Percentiles rank a stretch among this genome's conserved stretches.
phyloP scores from a whole-genome alignment of 2,329 filamentous ascomycete genomes.

The Gliomastix tumulicola region DNA sequence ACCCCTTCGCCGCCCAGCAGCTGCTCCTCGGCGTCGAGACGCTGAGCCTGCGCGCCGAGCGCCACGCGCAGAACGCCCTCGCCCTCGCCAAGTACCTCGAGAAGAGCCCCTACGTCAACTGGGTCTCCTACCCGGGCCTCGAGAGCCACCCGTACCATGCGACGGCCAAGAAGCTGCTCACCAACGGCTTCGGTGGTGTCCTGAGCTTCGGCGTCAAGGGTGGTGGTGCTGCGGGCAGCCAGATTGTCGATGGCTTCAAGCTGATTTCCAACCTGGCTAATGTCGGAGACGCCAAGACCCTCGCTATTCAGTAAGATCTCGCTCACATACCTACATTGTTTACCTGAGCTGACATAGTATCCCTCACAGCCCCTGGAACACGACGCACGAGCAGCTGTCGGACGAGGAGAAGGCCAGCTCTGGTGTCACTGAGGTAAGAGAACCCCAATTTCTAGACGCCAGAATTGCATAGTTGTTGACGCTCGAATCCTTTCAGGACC shows the following conservation, averaged over 20 bases:
- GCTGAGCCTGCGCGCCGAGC: conserved; percentile 75
- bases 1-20: conserved; percentile 90
- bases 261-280: conserved; percentile 94
- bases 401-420: conserved; percentile 75
- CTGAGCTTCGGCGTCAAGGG: conserved; percentile 92
- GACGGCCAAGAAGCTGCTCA: conserved; percentile 80
- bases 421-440: conserved; percentile 66
- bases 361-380: conserved; percentile 79
- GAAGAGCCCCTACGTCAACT: conserved; percentile 74
- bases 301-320: conserved; percentile 68
- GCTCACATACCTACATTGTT: not conserved
- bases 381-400: conserved; percentile 86
- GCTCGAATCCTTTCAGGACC: conserved; percentile 49
- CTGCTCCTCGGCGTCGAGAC: conserved; percentile 86
- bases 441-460: no score
- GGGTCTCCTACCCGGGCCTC: conserved; percentile 91
- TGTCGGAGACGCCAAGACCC: conserved; percentile 89
- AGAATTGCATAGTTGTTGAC: not conserved
- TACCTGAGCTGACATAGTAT: not conserved
- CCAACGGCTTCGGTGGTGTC: conserved; percentile 80
- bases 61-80: conserved; percentile 79
- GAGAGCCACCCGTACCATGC: conserved; percentile 74
- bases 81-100: conserved; percentile 77
- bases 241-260: conserved; percentile 91
- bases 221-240: conserved; percentile 71